Conservation (phyloP, 768 basidiomycete species). For the Hygrocybe punicea region DNA sequence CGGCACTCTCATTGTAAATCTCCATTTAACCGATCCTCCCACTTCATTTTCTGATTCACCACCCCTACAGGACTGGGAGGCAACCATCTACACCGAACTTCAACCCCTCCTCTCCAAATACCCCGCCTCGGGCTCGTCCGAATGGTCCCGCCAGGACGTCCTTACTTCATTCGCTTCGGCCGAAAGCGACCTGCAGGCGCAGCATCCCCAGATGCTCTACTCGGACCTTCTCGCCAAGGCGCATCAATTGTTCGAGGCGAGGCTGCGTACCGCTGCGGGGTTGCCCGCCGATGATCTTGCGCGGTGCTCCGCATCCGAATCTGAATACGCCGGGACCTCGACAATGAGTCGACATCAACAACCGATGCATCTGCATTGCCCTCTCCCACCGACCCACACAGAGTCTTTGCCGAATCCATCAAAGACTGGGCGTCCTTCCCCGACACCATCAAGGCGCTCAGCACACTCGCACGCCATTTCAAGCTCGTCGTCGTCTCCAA, state of each 20-base stretch:
- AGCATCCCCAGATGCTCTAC: constrained; percentile 59
- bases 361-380: constrained; percentile 13
- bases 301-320: not conserved
- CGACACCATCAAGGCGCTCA: constrained; percentile 61
- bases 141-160: constrained; percentile 51
- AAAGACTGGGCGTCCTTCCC: constrained; percentile 62
- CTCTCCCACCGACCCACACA: constrained; percentile 31
- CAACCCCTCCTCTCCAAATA: constrained; percentile 45
- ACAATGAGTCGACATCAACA: not conserved
- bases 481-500: constrained; percentile 74
- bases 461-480: constrained; percentile 56
- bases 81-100: constrained; percentile 55
- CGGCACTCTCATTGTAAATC: constrained; percentile 60
- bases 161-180: constrained; percentile 49
- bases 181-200: constrained; percentile 56
- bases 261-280: constrained; percentile 33
- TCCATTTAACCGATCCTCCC: not conserved
- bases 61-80: constrained; percentile 62
- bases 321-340: not conserved
- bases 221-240: constrained; percentile 55
- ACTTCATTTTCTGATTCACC: no score
- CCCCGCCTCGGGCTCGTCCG: constrained; percentile 34
- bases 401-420: constrained; percentile 59
- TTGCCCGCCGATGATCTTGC: not conserved
- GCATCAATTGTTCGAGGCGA: constrained; percentile 37